Base-by-base conservation (phyloP, 139 green algal genomes). In the Pleodorina starrii region DNA sequence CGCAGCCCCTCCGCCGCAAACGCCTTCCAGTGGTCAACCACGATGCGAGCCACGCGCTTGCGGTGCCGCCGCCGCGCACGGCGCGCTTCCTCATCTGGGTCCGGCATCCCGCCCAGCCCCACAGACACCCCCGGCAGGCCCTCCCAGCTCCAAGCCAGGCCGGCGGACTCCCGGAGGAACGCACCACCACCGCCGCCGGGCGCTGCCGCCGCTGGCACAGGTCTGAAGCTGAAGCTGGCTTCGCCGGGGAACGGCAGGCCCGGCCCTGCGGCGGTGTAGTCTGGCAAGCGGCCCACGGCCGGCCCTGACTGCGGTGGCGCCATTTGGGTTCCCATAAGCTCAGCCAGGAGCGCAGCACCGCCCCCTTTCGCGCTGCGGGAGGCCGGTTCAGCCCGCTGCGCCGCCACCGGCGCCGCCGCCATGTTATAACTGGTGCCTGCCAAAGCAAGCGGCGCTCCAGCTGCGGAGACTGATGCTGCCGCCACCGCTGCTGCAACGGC, bases 1-100 rank as follows among this genome's bases (percentile, higher is more conserved):
- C 69, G 40, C 51, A 94, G 85, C 46, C 89, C 19, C 12, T 73
- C 72, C 43, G n/a, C 21, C 1, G 91, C 89, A 66, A 92, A 90
- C 74, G 66, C 82, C 90, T 90, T 90, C 91, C 91, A 94, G 23
- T 94, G 91, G 35, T 92, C 91, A 36, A 90, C 91, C 51, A 94
- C 91, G 44, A 94, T 91, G 43, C 76, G 68, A 0, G 91, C 91
- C 42, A 94, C 59, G 27, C 73, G 85, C 74, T 90, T 91, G 40
- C 91, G 89, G 66, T 94, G 91, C 36, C 85, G 75, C 36, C 91
- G 72, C n/a, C 89, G 85, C 5, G 43, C 88, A 14, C 57, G 51
- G 6, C 85, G 85, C 63, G 77, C 71, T 40, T 89, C 82, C 63
- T 76, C 87, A 40, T 89, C 87, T 2, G 77, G 44, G 46, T 89